Evolutionary conservation across 805 yeast species (phyloP).

Genomic region (Maudiozyma barnettii): DNA sequence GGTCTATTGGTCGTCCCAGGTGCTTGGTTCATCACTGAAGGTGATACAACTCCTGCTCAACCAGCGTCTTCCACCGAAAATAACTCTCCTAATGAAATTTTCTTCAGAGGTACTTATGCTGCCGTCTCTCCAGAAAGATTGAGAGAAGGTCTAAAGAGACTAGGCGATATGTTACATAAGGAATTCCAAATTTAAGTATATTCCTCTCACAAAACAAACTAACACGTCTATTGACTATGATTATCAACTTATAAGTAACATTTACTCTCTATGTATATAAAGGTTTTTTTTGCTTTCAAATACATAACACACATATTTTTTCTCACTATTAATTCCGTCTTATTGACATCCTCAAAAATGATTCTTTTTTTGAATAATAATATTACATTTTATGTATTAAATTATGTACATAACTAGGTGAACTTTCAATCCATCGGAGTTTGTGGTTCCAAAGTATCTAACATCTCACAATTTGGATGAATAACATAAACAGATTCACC

Average conservation of each 20-base stretch:
- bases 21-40: slow-evolving; percentile 61
- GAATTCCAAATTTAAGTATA: slow-evolving; percentile 32
- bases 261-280: too few species aligned
- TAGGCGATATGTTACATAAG: slow-evolving; percentile 51
- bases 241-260: neutral
- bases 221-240: too few species aligned
- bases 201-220: too few species aligned
- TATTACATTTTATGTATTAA: neutral
- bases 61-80: slow-evolving; percentile 34
- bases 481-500: slow-evolving; percentile 39
- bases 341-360: too few species aligned
- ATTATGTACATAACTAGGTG: too few species aligned
- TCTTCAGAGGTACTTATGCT: slow-evolving; percentile 84
- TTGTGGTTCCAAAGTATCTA: slow-evolving; percentile 34
- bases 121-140: slow-evolving; percentile 67
- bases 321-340: too few species aligned
- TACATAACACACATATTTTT: too few species aligned
- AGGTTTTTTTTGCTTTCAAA: too few species aligned
- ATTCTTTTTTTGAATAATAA: neutral
- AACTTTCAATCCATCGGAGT: neutral
- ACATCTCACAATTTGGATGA: slow-evolving; percentile 79
- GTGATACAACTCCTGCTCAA: slow-evolving; percentile 52
- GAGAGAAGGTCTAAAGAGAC: slow-evolving; percentile 52
- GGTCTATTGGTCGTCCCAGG: slow-evolving; percentile 77
- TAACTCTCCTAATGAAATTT: slow-evolving; percentile 39